Evolutionary conservation across 1,139 yeast species (phyloP), one percentile per base, ranked within the genome.

Genomic region (Zygosaccharomyces pseudobailii): DNA sequence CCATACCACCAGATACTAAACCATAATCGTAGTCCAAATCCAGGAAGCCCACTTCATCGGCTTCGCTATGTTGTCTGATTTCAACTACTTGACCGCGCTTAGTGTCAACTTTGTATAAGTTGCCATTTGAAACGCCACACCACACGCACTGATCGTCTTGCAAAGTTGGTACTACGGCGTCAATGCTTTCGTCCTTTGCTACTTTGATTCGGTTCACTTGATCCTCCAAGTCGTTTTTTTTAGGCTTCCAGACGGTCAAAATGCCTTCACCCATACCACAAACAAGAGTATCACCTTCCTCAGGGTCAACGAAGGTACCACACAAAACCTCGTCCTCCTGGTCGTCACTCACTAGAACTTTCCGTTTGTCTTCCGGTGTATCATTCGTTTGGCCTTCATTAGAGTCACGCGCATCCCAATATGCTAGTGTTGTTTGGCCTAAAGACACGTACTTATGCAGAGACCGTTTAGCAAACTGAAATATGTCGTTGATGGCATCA

Each of bases 181-280:
- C 97, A 19, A 90, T 78, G 19, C 94, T 84, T 31, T 87, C 92
- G 35, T 79, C 82, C 50, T 77, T 80, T 42, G 81, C 75, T 6
- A 90, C 74, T 52, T 82, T 80, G 19, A 90, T 78, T 48, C 97
- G 73, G n/a, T 87, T 78, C 45, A 88, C 74, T 66, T 89, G 97
- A 66, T 90, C 97, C 54, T 73, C 75, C 58, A 84, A 76, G 40
- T 73, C 72, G 60, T 84, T 85, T 62, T 79, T 79, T 36, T 78
- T 73, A 36, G 84, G 80, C 56, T 80, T 82, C 98, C 97, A 92
- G n/a, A 86, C 73, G 0, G 97, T 88, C 5, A 88, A 75, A n/a
- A 88, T 78, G 2, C 97, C 97, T 63, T 86, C 95, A 3, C 95
- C 90, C 81, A 89, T 90, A 42, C 89, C 90, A 58, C 90, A 82